phyloP scores from a whole-genome alignment of 2,329 filamentous ascomycete genomes.

The Podosphaera aphanis region DNA sequence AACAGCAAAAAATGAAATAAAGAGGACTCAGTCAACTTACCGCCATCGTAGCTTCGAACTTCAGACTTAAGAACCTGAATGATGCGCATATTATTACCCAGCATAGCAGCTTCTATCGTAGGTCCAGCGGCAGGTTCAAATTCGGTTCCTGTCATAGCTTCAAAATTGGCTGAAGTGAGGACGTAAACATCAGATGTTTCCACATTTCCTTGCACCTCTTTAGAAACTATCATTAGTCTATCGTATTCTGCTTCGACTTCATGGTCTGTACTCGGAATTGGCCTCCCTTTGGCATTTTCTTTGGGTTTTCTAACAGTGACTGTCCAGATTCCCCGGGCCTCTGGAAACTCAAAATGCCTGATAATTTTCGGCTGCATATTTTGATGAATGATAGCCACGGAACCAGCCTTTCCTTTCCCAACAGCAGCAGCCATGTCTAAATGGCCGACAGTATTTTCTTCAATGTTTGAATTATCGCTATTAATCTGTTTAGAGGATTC shows the following conservation, averaged over 20 bases:
- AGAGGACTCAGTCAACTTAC: slow-evolving; percentile 26
- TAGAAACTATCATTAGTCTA: slow-evolving; percentile 64
- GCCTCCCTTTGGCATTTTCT: slow-evolving; percentile 23
- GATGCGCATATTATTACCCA: slow-evolving; percentile 59
- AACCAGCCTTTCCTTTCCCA: slow-evolving; percentile 41
- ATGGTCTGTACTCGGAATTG: slow-evolving; percentile 23
- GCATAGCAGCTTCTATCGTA: slow-evolving; percentile 64
- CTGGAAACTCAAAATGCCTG: slow-evolving; percentile 46
- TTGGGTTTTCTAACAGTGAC: slow-evolving; percentile 44
- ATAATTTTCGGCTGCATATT: slow-evolving; percentile 53
- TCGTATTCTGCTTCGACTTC: slow-evolving; percentile 41
- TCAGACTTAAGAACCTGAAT: slow-evolving; percentile 75
- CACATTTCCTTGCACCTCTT: slow-evolving; percentile 35
- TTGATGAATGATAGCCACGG: slow-evolving; percentile 53
- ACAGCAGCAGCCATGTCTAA: slow-evolving; percentile 36
- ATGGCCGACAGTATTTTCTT: slow-evolving; percentile 27
- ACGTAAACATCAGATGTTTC: slow-evolving; percentile 62
- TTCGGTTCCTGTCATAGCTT: slow-evolving; percentile 59
- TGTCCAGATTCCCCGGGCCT: slow-evolving; percentile 61
- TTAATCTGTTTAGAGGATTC: slow-evolving; percentile 23
- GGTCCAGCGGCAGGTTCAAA: slow-evolving; percentile 77
- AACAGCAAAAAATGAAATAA: background rate
- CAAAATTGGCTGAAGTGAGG: slow-evolving; percentile 48
- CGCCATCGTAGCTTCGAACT: slow-evolving; percentile 71
- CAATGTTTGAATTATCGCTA: slow-evolving; percentile 22